Evolutionary conservation across 306 rosid species (phyloP), one percentile per base, ranked within the genome.

Genomic region (Hippophae tibetana): DNA sequence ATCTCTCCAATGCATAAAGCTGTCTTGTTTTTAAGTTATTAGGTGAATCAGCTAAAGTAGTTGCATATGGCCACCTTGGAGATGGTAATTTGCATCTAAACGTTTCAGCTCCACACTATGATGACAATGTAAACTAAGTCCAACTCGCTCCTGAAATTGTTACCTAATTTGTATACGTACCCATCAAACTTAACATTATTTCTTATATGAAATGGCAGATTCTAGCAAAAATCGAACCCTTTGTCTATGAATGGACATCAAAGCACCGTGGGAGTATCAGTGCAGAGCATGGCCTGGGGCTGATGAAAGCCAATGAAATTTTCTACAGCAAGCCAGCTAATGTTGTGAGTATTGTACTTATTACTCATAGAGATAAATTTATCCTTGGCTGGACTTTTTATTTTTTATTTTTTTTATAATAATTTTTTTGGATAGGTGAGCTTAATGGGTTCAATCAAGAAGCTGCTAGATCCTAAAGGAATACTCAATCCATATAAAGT

Each of bases 401-500:
- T 40, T 18, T 25, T 52, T 41, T 3, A 8, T 13, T 18, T 26
- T 8, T 10, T 14, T 42, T 56, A 57, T 31, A 14, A 8, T 10
- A 47, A 57, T 70, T 18, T 63, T 61, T 64, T 66, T 64, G 71
- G 8, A 65, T 80, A 90, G 98, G 98, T 87, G 69, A 76, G 78
- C 77, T 42, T 87, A 62, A 90, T 90, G 98, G 80, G 67, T 64
- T 85, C 92, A 43, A 79, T 90, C 74, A 90, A 90, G 92, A 87
- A 81, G 54, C 57, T 87, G 79, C 58, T 90, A 85, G 98, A 90
- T 65, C 92, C 98, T 9, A 70, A 76, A 54, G 85, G 82, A 69
- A 85, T 90, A 70, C 98, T 90, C 72, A 90, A 90, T 70, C 98
- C 98, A 11, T 90, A 90, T 59, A 90, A 90, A 82, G 95, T 90